phyloP scores from a whole-genome alignment of 2,329 filamentous ascomycete genomes.

The Colletotrichum truncatum region DNA sequence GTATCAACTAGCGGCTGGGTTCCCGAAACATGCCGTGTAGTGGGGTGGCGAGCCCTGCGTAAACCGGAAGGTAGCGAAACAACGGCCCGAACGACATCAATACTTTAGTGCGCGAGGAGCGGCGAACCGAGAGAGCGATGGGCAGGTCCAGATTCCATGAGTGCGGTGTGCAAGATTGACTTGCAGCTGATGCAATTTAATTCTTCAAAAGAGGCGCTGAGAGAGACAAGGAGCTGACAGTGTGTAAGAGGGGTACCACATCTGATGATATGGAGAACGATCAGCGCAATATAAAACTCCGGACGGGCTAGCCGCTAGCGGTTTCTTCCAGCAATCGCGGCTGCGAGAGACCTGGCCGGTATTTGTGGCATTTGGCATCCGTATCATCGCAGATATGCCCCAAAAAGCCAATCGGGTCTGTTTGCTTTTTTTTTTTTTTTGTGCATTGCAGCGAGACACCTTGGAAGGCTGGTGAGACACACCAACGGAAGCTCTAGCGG shows the following conservation, averaged over 20 bases:
- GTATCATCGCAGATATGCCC: too few relatives aligned
- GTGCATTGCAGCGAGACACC: too few relatives aligned
- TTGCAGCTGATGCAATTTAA: slow-evolving; percentile 22
- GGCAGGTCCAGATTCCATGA: neutral
- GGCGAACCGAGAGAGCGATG: slow-evolving; percentile 17
- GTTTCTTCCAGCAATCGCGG: too few relatives aligned
- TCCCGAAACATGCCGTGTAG: slow-evolving; percentile 6
- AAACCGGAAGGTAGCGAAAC: neutral
- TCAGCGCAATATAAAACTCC: neutral
- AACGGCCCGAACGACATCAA: neutral
- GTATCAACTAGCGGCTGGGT: neutral
- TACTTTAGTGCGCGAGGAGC: neutral
- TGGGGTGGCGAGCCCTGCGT: neutral
- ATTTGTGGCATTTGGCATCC: too few relatives aligned
- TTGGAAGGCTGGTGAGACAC: too few relatives aligned
- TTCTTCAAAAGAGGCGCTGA: slow-evolving; percentile 2
- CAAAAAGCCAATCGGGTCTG: too few relatives aligned
- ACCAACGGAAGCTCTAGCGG: too few relatives aligned
- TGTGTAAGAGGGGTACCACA: neutral
- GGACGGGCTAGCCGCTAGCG: too few relatives aligned
- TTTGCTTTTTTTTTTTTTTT: too few relatives aligned
- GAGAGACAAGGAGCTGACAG: neutral
- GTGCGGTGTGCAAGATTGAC: slow-evolving; percentile 9
- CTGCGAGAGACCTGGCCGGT: too few relatives aligned
- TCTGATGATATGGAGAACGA: neutral